Evolutionary conservation across 2,329 filamentous ascomycete genomes (phyloP).

Genomic region (Penicillium sp.): DNA sequence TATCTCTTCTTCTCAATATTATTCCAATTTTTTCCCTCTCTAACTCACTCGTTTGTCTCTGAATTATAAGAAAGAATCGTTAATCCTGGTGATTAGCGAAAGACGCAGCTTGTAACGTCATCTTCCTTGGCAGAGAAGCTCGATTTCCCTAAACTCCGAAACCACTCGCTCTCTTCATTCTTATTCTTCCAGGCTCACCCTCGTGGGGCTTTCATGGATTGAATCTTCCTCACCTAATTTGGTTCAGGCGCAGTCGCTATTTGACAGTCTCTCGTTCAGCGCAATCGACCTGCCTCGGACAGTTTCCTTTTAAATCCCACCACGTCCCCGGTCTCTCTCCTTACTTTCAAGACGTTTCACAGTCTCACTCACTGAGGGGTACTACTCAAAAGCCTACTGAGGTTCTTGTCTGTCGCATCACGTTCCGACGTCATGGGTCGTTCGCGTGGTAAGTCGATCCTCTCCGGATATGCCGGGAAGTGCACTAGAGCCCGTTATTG

Average conservation of each 20-base stretch:
- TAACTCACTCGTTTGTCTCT: not conserved
- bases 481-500: constrained; percentile 10
- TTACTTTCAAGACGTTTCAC: constrained; percentile 5
- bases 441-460: constrained; percentile 32
- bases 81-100: not conserved
- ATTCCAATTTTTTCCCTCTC: not conserved
- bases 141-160: constrained; percentile 1
- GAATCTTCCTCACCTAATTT: constrained; percentile 6
- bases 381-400: not conserved
- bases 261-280: constrained; percentile 8
- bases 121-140: constrained; percentile 3
- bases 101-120: constrained; percentile 4
- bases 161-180: constrained; percentile 4
- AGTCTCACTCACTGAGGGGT: constrained; percentile 4
- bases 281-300: not conserved
- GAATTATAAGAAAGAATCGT: not conserved
- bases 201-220: constrained; percentile 13
- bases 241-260: constrained; percentile 1
- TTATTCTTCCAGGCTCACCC: not conserved
- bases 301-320: constrained; percentile 13
- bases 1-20: not conserved
- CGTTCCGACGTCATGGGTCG: constrained; percentile 27
- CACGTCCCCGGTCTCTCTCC: not conserved
- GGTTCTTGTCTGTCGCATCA: constrained; percentile 4
- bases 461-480: constrained; percentile 9